These are phyloP conservation scores for Rasamsonia emersonii DNA, from an alignment of 2,329 filamentous ascomycete species.

Conservation along the genomic window DNA sequence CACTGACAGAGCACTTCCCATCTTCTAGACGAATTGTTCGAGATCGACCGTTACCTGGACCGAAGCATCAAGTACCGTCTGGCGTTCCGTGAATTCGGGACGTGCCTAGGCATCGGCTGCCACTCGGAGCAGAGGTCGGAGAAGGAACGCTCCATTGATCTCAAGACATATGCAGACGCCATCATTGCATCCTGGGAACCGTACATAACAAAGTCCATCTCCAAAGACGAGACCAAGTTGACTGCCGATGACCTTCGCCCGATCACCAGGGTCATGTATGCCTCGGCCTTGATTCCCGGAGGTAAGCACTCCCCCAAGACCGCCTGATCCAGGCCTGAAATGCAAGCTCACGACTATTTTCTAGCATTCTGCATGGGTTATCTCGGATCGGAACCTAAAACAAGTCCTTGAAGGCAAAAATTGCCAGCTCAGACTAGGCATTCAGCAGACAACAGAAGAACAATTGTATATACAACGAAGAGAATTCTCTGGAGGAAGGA, in stretches of 20 bases:
- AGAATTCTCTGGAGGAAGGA: no score
- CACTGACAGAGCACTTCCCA: background rate
- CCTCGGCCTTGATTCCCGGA: slow-evolving; percentile 46
- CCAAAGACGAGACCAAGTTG: slow-evolving; percentile 13
- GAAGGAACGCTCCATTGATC: slow-evolving; percentile 22
- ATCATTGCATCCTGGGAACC: slow-evolving; percentile 32
- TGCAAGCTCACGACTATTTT: background rate
- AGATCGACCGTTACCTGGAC: slow-evolving; percentile 26
- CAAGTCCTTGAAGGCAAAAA: slow-evolving; percentile 5
- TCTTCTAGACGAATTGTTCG: slow-evolving; percentile 27
- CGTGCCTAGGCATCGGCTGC: slow-evolving; percentile 41
- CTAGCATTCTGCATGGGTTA: slow-evolving; percentile 30
- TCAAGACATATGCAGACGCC: slow-evolving; percentile 23
- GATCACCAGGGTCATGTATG: slow-evolving; percentile 51
- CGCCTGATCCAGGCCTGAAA: no score
- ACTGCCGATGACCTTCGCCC: slow-evolving; percentile 39
- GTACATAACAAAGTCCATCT: slow-evolving; percentile 28
- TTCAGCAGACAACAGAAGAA: no score
- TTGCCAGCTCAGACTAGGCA: no score
- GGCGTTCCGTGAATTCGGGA: slow-evolving; percentile 49
- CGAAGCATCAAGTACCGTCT: slow-evolving; percentile 30
- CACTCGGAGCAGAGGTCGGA: slow-evolving; percentile 26
- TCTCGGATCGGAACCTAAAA: slow-evolving; percentile 25
- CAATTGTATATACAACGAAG: no score
- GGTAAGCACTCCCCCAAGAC: slow-evolving; percentile 35